Evolutionary conservation across 495 filamentous ascomycete genomes (phyloP).

Genomic region (Podospora appendiculata): DNA sequence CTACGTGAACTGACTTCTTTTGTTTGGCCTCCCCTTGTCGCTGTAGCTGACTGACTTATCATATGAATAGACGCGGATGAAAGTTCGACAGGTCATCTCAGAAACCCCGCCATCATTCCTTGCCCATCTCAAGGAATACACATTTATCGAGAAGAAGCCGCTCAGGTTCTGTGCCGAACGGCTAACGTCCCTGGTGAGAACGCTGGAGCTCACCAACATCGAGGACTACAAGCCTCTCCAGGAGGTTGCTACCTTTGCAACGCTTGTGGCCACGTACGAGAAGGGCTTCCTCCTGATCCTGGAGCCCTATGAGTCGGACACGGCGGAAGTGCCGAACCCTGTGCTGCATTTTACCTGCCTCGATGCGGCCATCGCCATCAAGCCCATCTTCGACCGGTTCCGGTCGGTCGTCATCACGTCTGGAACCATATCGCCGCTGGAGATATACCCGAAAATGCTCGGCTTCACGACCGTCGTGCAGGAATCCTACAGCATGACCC

Average conservation of each 20-base stretch:
- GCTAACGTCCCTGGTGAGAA: constrained; percentile 88
- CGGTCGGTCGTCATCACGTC: constrained; percentile 98
- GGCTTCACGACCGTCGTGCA: constrained; percentile 85
- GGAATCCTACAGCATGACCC: constrained; percentile 95
- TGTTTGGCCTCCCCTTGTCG: too few species aligned
- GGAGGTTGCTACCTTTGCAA: constrained; percentile 98
- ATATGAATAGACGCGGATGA: constrained; percentile 74
- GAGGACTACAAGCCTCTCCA: constrained; percentile 96
- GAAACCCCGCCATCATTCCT: constrained; percentile 95
- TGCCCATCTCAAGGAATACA: constrained; percentile 85
- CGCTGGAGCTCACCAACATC: constrained; percentile 92
- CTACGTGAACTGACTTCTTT: too few species aligned
- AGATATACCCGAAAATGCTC: constrained; percentile 99
- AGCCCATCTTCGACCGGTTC: constrained; percentile 95
- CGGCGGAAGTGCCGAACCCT: constrained; percentile 91
- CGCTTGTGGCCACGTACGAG: constrained; percentile 93
- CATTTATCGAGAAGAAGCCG: constrained; percentile 96
- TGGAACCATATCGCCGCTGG: constrained; percentile 89
- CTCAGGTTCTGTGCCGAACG: constrained; percentile 93
- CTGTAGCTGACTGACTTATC: background rate
- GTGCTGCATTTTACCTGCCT: constrained; percentile 94
- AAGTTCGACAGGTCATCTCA: constrained; percentile 91
- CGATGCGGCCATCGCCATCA: constrained; percentile 97
- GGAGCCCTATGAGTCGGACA: constrained; percentile 93
- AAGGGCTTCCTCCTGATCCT: constrained; percentile 94